Base-by-base conservation (phyloP, 2,329 filamentous ascomycete genomes). In the Arthrinium puccinioides region DNA sequence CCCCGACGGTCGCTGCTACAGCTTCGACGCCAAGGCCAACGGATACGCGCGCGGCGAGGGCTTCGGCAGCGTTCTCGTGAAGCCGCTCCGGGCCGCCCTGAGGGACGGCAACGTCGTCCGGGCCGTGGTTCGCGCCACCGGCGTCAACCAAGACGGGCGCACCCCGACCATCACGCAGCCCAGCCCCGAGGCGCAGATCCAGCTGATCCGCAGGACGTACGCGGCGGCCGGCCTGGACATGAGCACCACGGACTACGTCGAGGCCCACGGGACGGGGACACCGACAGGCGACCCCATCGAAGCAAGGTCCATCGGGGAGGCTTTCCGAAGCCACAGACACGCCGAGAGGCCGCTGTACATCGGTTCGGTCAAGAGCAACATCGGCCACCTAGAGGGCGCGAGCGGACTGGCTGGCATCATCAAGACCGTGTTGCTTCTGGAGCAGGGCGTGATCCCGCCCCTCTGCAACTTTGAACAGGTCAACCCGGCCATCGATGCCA, bases 61-160 rank as follows among this genome's bases (percentile, higher is more conserved):
- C 0, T 50, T 72, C 13, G 64, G 60, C 1, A 52, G 57, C 0
- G 40, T 77, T 0, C 50, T 76, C 0, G 40, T 79, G 1, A 78
- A 77, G 47, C 53, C 48, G 1, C 49, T 76, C 1, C 51, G 49
- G 5, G 47, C 55, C 1, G 75, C 74, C 0, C 34, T 76, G 3
- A 50, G 21, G 20, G 46, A 61, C 39, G 52, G 56, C 6, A 49
- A 63, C 32, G 47, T 44, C 14, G 55, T 63, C 30, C 49, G 56
- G 2, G 57, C 51, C 6, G 50, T 58, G 4, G 55, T 63, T 13
- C 49, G 54, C 11, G 28, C 28, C 18, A 38, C 45, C 4, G 42
- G 40, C 3, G 39, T 44, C n/a, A 42, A 49, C 25, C 47, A 50
- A 29, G 46, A 50, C 16, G 47, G 47, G 2, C 35, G 37, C 1